A percentile compares a stretch with the other conserved stretches of the same genome.
phyloP scores from a whole-genome alignment of 108 stramenopile species.

The Skeletonema marinoi region DNA sequence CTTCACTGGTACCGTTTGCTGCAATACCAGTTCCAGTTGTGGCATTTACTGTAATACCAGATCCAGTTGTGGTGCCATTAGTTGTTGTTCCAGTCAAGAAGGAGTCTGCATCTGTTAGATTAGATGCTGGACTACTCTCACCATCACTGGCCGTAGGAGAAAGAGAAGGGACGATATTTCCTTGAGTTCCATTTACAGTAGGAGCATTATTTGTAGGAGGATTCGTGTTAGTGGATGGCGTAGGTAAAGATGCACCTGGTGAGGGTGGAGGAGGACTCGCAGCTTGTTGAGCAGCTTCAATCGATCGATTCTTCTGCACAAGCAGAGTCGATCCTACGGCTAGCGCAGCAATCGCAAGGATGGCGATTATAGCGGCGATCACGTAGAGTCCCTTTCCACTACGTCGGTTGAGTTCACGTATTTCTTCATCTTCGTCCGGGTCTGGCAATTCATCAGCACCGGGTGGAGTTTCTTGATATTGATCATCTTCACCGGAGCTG shows the following conservation, averaged over 20 bases:
- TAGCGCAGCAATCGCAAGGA: not conserved
- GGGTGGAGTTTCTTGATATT: not conserved
- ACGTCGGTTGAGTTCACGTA: not conserved
- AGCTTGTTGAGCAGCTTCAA: not conserved
- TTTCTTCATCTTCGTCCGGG: not conserved
- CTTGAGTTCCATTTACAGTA: not conserved
- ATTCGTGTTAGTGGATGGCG: not conserved
- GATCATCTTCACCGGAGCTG: not conserved
- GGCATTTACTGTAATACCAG: too few species aligned
- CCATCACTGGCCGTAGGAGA: not conserved
- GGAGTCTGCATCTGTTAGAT: not conserved
- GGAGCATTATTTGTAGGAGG: not conserved
- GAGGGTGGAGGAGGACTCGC: not conserved
- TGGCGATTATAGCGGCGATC: not conserved
- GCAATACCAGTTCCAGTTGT: not conserved
- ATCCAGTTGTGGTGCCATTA: not conserved
- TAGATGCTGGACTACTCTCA: not conserved
- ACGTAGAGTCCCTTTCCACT: not conserved
- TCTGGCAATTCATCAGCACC: not conserved
- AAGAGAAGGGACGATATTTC: not conserved
- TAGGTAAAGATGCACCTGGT: not conserved
- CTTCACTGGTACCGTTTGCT: too few species aligned
- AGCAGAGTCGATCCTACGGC: not conserved
- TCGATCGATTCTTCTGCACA: not conserved
- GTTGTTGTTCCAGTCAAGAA: not conserved